Base-by-base conservation (phyloP, 225 moss, liverwort and hornwort species). In the Bryum argenteum region DNA sequence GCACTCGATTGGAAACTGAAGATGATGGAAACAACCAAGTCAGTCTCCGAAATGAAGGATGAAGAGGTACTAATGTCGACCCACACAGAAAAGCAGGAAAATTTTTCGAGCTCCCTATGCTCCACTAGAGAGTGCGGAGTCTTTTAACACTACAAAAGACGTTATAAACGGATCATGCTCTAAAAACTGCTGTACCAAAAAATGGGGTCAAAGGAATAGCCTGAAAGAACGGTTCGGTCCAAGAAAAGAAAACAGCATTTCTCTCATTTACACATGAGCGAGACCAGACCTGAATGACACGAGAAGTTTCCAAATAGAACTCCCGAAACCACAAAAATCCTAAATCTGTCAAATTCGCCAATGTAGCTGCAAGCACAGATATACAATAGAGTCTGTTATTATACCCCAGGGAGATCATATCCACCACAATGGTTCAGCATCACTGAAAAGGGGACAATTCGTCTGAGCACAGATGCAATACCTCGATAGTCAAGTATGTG, bases 321-420 rank as follows among this genome's bases (percentile, higher is more conserved):
- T 98, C 98, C 72, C 98, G 87, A 72, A 98, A 98, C 98, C 98
- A 98, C 61, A 98, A 65, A 79, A 98, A 98, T 24, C 98, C 98
- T 78, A 98, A 77, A 80, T 98, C 94, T 65, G 98, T 91, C 70
- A 98, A 83, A 71, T 94, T 90, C 59, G 88, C 79, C 47, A 98
- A 85, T 21, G 98, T 98, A 54, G 93, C 98, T 98, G 92, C 81
- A 81, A 45, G 43, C 52, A 77, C 53, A 75, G 54, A 58, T 12
- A 76, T 39, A 66, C 39, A 71, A 67, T 15, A 44, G 54, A 20
- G 56, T 42, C 42, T 18, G 50, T 80, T 58, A 77, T 24, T 69
- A 24, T 60, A 57, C n/a, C n/a, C n/a, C n/a, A n/a, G n/a, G n/a
- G n/a, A n/a, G n/a, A n/a, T n/a, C 8, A 66, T 72, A 58, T 22